Evolutionary conservation across 768 basidiomycete genomes (phyloP).

Genomic region (Leucocoprinus birnbaumii): DNA sequence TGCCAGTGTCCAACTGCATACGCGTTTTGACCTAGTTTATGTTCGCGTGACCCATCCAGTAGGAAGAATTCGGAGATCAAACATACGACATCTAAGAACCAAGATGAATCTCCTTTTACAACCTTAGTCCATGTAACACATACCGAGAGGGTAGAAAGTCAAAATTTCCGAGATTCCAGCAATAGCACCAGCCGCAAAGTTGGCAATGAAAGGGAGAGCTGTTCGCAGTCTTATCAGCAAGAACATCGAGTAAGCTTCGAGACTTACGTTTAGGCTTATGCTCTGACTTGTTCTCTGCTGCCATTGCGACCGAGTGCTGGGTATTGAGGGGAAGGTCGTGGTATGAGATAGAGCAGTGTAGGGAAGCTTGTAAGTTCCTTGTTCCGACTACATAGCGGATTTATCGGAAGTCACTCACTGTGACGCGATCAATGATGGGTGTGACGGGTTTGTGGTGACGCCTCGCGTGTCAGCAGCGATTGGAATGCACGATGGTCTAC

Average conservation of each 20-base stretch:
- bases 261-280: slow-evolving; percentile 30
- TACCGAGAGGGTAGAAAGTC: slow-evolving; percentile 89
- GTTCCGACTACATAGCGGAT: slow-evolving; percentile 4
- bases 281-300: slow-evolving; percentile 14
- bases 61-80: neutral
- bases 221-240: slow-evolving; percentile 3
- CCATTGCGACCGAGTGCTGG: neutral
- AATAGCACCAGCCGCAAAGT: slow-evolving; percentile 94
- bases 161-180: slow-evolving; percentile 86
- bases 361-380: neutral
- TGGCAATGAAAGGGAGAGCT: slow-evolving; percentile 86
- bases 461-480: slow-evolving; percentile 28
- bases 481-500: slow-evolving; percentile 69
- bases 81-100: slow-evolving; percentile 78
- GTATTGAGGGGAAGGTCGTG: slow-evolving; percentile 5
- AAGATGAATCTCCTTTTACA: neutral
- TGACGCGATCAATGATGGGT: slow-evolving; percentile 1
- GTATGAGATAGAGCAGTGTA: neutral
- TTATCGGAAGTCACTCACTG: neutral
- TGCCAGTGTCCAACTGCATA: slow-evolving; percentile 94
- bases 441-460: slow-evolving; percentile 19
- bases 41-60: slow-evolving; percentile 1
- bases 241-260: neutral
- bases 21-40: slow-evolving; percentile 86
- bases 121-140: slow-evolving; percentile 21